Evolutionary conservation across 768 basidiomycete genomes (phyloP), one percentile per base, ranked within the genome.

Genomic region (Tylopilus plumbeoviolaceoides): DNA sequence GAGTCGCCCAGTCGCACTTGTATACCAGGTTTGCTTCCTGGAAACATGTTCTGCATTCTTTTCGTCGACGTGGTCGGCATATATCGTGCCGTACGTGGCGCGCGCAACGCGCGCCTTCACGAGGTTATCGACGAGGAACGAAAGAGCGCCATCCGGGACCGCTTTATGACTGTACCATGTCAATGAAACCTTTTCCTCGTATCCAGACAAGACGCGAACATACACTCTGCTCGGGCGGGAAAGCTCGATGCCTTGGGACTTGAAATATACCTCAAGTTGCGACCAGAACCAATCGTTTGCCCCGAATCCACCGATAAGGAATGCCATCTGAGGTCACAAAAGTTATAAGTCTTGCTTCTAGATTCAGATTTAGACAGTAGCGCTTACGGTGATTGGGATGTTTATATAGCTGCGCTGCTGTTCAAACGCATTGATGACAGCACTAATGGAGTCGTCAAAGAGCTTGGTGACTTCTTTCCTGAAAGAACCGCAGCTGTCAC

Each of bases 31-130:
- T 9, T 42, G 27, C 25, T 14, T 48, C 42, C 61, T 56, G 10
- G 48, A 48, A 18, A 44, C 5, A 36, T 62, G 61, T 1, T 62
- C 57, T 0, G 30, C 39, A n/a, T 62, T 5, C 3, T 44, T 8
- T 21, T 12, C n/a, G 4, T 63, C 30, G 5, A 47, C 54, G 1
- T 3, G 7, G 31, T 3, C 5, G 1, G 27, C 0, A 23, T 30
- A 91, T 77, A 45, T 81, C 77, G 75, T 90, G 7, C 80, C 80
- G 27, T 78, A 81, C 0, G 75, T 76, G 47, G 71, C 61, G 52
- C 72, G 72, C 11, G 78, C 67, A 4, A 78, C 69, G 8, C 80
- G 74, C 6, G 68, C 67, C 7, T 70, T 67, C 15, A 81, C 79
- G n/a, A 73, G 69, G 52, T 75, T 35, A 47, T 81, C 76, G 3